A percentile compares a stretch with the other conserved stretches of the same genome.
phyloP scores from a whole-genome alignment of 371 early-diverging fungal species.

The Actinomucor elegans region DNA sequence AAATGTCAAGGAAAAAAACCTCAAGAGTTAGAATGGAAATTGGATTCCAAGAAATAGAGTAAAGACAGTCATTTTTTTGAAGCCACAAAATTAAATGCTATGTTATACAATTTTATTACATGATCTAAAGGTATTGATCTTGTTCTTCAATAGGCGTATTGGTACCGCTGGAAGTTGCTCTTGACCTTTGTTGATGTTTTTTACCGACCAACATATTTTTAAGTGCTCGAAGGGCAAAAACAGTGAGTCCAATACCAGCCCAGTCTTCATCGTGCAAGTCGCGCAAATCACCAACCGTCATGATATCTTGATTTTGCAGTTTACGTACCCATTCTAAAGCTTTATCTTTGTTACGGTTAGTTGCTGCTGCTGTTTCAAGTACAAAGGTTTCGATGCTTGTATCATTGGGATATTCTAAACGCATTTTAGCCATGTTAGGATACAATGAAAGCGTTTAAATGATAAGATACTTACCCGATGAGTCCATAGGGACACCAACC shows the following conservation, averaged over 20 bases:
- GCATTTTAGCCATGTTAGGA: too few species aligned
- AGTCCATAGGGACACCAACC: not conserved
- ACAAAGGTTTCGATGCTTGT: slow-evolving; percentile 73
- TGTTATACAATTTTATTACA: too few species aligned
- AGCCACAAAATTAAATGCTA: too few species aligned
- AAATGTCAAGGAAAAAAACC: slow-evolving; percentile 4
- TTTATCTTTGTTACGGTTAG: slow-evolving; percentile 71
- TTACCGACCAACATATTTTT: slow-evolving; percentile 76
- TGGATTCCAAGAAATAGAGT: not conserved
- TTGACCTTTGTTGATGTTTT: slow-evolving; percentile 27
- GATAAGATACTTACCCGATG: not conserved
- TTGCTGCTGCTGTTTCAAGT: slow-evolving; percentile 63
- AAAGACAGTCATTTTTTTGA: slow-evolving; percentile 2
- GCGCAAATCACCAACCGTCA: slow-evolving; percentile 81
- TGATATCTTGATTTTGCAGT: slow-evolving; percentile 75
- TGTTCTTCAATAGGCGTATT: slow-evolving; percentile 34
- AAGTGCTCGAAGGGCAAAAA: slow-evolving; percentile 84
- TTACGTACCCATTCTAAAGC: slow-evolving; percentile 73
- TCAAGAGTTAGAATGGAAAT: not conserved
- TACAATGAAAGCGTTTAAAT: too few species aligned
- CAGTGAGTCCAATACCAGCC: slow-evolving; percentile 78
- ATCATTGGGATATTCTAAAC: slow-evolving; percentile 60
- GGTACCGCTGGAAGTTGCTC: slow-evolving; percentile 24
- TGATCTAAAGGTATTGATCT: slow-evolving; percentile 17
- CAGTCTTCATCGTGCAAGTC: slow-evolving; percentile 81